A percentile compares a stretch with the other conserved stretches of the same genome.
Conservation (phyloP, 106 monocot species). For the Hemerocallis citrina region DNA sequence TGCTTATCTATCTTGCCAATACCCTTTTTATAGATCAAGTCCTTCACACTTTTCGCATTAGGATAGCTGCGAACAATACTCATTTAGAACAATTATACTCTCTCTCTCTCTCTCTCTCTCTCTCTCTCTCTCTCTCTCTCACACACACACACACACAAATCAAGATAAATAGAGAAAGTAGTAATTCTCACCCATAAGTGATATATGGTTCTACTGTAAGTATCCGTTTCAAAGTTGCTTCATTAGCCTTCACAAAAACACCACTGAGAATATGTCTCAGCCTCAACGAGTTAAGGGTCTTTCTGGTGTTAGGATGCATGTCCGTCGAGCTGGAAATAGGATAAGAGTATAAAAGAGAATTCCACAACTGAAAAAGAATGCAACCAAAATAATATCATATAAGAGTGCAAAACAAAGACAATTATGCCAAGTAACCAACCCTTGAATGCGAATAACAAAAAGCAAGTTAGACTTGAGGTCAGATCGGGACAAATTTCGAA, state of each 20-base stretch:
- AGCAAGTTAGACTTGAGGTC: slow-evolving; percentile 56
- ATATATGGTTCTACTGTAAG: slow-evolving; percentile 77
- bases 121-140: too few relatives aligned
- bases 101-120: too few relatives aligned
- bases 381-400: not conserved
- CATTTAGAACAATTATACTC: not conserved
- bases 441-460: slow-evolving; percentile 81
- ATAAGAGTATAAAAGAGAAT: not conserved
- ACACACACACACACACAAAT: not conserved
- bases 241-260: slow-evolving; percentile 75
- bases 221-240: slow-evolving; percentile 45
- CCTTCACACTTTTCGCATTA: slow-evolving; percentile 77
- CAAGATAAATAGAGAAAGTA: not conserved
- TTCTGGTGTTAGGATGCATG: slow-evolving; percentile 69
- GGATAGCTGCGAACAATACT: slow-evolving; percentile 54
- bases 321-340: slow-evolving; percentile 36
- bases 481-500: slow-evolving; percentile 13
- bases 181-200: slow-evolving; percentile 79
- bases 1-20: slow-evolving; percentile 45
- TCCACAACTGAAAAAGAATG: not conserved
- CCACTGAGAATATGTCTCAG: slow-evolving; percentile 57
- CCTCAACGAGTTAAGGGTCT: slow-evolving; percentile 49
- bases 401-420: not conserved
- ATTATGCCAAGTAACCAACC: too few relatives aligned
- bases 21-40: slow-evolving; percentile 85